phyloP scores from a whole-genome alignment of 441 rosid genomes.

The Adansonia rubrostipa region DNA sequence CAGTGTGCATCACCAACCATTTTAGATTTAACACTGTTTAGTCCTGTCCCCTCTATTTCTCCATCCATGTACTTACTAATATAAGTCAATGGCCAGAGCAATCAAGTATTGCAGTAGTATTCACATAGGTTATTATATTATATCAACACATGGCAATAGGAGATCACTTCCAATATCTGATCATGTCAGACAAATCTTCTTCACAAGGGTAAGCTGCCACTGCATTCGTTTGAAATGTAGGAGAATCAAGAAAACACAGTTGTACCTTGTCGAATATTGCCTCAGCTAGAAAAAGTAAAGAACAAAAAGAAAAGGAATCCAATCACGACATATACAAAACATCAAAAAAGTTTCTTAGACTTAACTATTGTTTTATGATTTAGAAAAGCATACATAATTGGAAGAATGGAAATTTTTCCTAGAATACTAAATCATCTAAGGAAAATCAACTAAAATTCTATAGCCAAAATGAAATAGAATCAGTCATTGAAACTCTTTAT shows the following conservation, averaged over 20 bases:
- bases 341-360: neutral
- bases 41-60: neutral
- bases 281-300: slow-evolving; percentile 57
- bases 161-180: neutral
- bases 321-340: slow-evolving; percentile 25
- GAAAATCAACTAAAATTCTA: neutral
- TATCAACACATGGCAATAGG: neutral
- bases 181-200: neutral
- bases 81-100: neutral
- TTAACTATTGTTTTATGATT: neutral
- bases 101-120: neutral
- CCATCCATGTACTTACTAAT: slow-evolving; percentile 4
- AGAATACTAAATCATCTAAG: neutral
- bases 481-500: neutral
- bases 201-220: slow-evolving; percentile 1
- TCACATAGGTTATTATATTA: neutral
- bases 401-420: neutral
- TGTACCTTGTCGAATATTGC: slow-evolving; percentile 72
- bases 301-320: slow-evolving; percentile 19
- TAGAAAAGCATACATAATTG: neutral
- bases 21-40: slow-evolving; percentile 6
- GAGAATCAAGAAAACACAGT: slow-evolving; percentile 26
- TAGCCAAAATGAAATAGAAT: neutral
- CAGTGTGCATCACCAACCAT: neutral
- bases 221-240: neutral